Conservation (phyloP, 2,329 filamentous ascomycete species). For the Pestalotiopsis fici region DNA sequence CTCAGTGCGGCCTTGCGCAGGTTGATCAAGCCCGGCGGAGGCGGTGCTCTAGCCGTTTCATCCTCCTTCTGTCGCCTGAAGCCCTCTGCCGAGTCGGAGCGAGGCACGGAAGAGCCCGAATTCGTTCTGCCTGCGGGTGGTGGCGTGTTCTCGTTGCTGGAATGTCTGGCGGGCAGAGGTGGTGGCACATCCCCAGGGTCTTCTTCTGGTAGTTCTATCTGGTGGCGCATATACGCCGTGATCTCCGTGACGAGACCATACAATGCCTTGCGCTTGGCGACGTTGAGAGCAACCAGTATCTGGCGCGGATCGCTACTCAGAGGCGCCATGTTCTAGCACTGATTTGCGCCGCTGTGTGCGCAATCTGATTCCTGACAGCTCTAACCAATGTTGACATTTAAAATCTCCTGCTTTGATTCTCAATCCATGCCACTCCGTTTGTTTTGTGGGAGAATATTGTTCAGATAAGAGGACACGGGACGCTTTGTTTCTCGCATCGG, state of each 20-base stretch:
- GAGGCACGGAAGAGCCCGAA: conserved; percentile 19
- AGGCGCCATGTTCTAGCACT: conserved; percentile 43
- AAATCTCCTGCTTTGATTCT: background rate
- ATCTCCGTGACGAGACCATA: conserved; percentile 53
- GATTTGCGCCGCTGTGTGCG: background rate
- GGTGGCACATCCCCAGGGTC: conserved; percentile 20
- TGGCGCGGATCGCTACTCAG: conserved; percentile 56
- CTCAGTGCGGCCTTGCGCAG: conserved; percentile 58
- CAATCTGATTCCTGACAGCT: background rate
- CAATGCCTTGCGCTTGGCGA: conserved; percentile 51
- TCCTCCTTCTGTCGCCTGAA: background rate
- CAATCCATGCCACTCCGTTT: background rate
- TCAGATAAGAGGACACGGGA: background rate
- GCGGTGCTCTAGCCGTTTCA: background rate
- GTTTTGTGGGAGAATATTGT: background rate
- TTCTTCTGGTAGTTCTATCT: conserved; percentile 41
- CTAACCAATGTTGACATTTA: background rate
- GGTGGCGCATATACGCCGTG: conserved; percentile 53
- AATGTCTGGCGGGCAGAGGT: conserved; percentile 25
- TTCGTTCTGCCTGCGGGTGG: conserved; percentile 12
- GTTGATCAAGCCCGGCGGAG: conserved; percentile 31
- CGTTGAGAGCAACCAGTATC: conserved; percentile 55
- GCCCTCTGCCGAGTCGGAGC: conserved; percentile 1
- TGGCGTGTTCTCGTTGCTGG: background rate
- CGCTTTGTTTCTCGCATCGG: background rate